phyloP scores from a whole-genome alignment of 192 early-diverging fungal species.

The Coemansia sp. region DNA sequence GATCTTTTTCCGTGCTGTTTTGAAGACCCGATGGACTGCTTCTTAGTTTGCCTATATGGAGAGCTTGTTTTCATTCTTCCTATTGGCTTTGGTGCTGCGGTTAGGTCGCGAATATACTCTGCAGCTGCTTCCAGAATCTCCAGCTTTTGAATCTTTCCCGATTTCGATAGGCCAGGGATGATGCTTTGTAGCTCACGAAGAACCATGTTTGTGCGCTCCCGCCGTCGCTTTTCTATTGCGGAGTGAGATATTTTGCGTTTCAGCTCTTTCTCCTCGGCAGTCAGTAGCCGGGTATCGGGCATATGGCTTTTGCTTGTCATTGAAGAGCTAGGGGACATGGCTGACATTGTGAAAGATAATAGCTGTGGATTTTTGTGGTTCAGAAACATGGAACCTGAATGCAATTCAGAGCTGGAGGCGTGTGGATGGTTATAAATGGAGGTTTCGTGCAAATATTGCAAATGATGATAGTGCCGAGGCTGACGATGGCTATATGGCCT shows the following conservation, averaged over 20 bases:
- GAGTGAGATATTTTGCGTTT: constrained; percentile 85
- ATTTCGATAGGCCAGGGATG: constrained; percentile 61
- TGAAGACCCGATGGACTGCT: not conserved
- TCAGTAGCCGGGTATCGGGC: constrained; percentile 21
- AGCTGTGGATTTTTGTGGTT: not conserved
- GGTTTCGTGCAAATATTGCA: not conserved
- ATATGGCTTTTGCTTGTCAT: not conserved
- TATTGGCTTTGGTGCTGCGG: constrained; percentile 7
- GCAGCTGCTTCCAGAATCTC: constrained; percentile 54
- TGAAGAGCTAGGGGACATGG: not conserved
- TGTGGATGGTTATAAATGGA: not conserved
- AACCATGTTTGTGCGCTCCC: constrained; percentile 87
- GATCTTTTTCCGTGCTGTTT: not conserved
- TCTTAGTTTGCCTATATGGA: not conserved
- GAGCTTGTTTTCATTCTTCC: not conserved
- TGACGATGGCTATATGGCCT: not conserved
- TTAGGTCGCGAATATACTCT: constrained; percentile 47
- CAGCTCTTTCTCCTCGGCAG: constrained; percentile 62
- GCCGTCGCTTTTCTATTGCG: constrained; percentile 82
- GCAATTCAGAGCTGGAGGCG: not conserved
- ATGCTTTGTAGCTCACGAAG: constrained; percentile 75
- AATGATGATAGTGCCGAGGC: not conserved
- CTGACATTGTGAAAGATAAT: not conserved
- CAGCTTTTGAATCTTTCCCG: constrained; percentile 54
- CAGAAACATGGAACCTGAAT: not conserved